Evolutionary conservation across 208 protist genomes (phyloP).

Genomic region (Trypanosoma melophagium): DNA sequence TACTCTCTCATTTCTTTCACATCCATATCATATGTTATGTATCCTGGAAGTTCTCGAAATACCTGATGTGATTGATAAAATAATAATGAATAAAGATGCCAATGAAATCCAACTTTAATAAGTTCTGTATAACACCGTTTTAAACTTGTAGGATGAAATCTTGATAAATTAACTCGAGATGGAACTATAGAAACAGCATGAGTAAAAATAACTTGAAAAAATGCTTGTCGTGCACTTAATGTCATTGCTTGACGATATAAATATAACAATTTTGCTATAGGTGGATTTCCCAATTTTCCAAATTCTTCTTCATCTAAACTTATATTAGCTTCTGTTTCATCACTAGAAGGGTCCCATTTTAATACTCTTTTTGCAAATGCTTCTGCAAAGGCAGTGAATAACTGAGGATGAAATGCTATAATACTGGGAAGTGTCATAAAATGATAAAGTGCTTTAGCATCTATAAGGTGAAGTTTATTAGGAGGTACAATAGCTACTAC

Average conservation of each 20-base stretch:
- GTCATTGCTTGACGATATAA: constrained; percentile 68
- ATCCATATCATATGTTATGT: constrained; percentile 68
- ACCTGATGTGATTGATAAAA: constrained; percentile 71
- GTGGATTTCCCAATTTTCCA: constrained; percentile 45
- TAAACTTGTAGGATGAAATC: constrained; percentile 18
- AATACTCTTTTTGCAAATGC: constrained; percentile 67
- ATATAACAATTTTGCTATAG: constrained; percentile 45
- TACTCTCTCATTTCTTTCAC: constrained; percentile 61
- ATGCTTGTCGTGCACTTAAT: constrained; percentile 47
- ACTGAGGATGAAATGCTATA: constrained; percentile 51
- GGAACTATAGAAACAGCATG: constrained; percentile 33
- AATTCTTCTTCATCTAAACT: constrained; percentile 31
- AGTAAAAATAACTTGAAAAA: constrained; percentile 82
- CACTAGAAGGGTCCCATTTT: constrained; percentile 22
- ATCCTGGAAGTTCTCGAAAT: constrained; percentile 47
- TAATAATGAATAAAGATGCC: constrained; percentile 72
- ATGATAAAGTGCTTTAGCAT: constrained; percentile 58
- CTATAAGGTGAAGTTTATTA: constrained; percentile 58
- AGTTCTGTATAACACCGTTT: constrained; percentile 42
- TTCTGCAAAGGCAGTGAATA: constrained; percentile 58
- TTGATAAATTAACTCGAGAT: background rate
- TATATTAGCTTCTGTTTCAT: constrained; percentile 21
- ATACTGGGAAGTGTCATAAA: constrained; percentile 60
- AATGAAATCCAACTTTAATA: constrained; percentile 72
- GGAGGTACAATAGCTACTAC: constrained; percentile 59